Evolutionary conservation across 2,329 filamentous ascomycete species (phyloP).

Genomic region (Colletotrichum musicola): DNA sequence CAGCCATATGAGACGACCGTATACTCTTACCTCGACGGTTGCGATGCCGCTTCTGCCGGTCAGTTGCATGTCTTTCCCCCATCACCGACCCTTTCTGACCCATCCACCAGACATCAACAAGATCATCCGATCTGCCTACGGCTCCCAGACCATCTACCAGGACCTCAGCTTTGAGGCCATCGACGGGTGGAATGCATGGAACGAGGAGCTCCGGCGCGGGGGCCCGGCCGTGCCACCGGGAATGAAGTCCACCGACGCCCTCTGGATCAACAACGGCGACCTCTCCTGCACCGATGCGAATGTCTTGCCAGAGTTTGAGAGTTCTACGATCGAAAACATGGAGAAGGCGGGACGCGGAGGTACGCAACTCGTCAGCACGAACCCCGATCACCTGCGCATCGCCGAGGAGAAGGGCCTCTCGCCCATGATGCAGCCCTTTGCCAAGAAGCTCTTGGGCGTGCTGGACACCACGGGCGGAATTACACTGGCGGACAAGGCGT

Average conservation of each 20-base stretch:
- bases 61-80: not conserved
- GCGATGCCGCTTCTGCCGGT: constrained; percentile 59
- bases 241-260: constrained; percentile 49
- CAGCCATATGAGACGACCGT: constrained; percentile 54
- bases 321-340: constrained; percentile 51
- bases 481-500: constrained; percentile 59
- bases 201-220: constrained; percentile 49
- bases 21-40: constrained; percentile 56
- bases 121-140: not conserved
- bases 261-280: constrained; percentile 55
- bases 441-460: constrained; percentile 3
- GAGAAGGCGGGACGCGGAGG: constrained; percentile 47
- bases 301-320: constrained; percentile 49
- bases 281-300: constrained; percentile 44
- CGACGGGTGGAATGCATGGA: constrained; percentile 58
- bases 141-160: constrained; percentile 59
- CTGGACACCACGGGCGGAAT: constrained; percentile 51
- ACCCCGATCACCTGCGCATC: constrained; percentile 44
- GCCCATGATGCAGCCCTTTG: constrained; percentile 3
- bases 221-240: constrained; percentile 49
- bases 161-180: constrained; percentile 57
- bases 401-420: constrained; percentile 44
- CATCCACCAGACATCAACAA: constrained; percentile 14
- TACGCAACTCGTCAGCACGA: constrained; percentile 50
- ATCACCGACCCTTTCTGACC: no score